Base-by-base conservation (phyloP, 345 rosid genomes). In the Populus davidiana region DNA sequence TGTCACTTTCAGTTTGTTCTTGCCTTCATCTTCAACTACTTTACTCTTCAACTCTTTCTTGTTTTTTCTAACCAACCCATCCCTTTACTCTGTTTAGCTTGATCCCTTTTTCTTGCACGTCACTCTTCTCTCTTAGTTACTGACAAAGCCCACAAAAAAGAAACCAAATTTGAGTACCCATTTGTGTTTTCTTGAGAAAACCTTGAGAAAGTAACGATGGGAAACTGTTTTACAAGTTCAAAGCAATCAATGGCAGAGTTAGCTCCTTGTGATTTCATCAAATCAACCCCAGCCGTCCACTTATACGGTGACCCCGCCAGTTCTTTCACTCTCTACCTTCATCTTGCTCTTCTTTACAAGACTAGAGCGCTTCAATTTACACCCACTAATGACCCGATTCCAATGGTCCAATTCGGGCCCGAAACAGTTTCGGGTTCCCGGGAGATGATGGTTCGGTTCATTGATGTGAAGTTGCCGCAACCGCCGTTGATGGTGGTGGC, bases 331-430 rank as follows among this genome's bases (percentile, higher is more conserved):
- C 56, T 80, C 4, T 91, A 90, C 73, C 33, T 90, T 80, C 91
- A 90, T 2, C 85, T 84, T 67, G 94, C 91, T 5, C 88, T 90
- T 35, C 87, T 85, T 20, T 88, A 83, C 81, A 91, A 91, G 70
- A 79, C 75, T 12, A 76, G 84, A 8, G 62, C 85, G 17, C 83
- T 88, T 65, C 86, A 87, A 13, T 82, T 88, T 75, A 69, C 86
- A 25, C 86, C 89, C 0, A 72, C 85, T 23, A 83, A 81, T 2
- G 82, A 79, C 8, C 76, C 75, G n/a, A 78, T 73, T 16, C 84
- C 79, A n/a, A 35, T 66, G 4, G 81, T 89, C 23, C 86, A 86
- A 29, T 65, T 90, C 65, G 94, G 92, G 18, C 54, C 89, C 13
- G 90, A 89, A 36, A 65, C 77, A 0, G 85, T 83, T 1, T 84